These are phyloP conservation scores for Penicillium canariense DNA, from an alignment of 495 filamentous ascomycete species.

Conservation along the genomic window DNA sequence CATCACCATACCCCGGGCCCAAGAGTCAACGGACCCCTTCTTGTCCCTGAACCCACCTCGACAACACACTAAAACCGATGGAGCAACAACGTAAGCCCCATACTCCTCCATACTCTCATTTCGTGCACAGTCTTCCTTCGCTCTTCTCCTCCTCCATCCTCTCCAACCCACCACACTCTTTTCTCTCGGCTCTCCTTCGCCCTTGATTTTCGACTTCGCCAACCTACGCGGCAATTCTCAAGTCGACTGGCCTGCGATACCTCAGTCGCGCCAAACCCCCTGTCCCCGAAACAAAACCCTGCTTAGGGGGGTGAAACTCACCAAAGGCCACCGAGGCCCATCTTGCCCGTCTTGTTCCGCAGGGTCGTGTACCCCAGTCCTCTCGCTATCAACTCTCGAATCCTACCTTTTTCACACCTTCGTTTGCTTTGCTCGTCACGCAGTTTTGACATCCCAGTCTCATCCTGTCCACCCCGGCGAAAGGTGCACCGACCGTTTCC, in stretches of 20 bases:
- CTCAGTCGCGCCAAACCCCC: not conserved
- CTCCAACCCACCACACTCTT: slow-evolving; percentile 8
- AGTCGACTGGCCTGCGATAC: slow-evolving; percentile 7
- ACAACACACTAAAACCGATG: slow-evolving; percentile 1
- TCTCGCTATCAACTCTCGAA: not conserved
- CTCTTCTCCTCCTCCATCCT: not conserved
- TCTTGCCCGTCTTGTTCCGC: too few species aligned
- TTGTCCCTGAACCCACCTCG: not conserved
- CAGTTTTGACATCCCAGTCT: not conserved
- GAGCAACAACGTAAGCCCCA: not conserved
- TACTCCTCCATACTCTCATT: not conserved
- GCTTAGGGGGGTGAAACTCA: slow-evolving; percentile 8
- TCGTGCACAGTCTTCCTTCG: not conserved
- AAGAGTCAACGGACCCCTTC: not conserved
- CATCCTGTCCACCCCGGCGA: not conserved
- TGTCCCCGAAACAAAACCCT: slow-evolving; percentile 12
- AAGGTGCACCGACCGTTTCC: not conserved
- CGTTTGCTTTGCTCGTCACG: slow-evolving; percentile 3
- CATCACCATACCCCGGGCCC: not conserved
- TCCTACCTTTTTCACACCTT: not conserved
- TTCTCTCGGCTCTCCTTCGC: not conserved
- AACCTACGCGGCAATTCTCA: not conserved
- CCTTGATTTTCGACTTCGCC: slow-evolving; percentile 2
- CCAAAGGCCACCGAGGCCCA: too few species aligned
- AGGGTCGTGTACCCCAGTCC: not conserved